Evolutionary conservation across 306 rosid species (phyloP).

Genomic region (Ormosia emarginata): DNA sequence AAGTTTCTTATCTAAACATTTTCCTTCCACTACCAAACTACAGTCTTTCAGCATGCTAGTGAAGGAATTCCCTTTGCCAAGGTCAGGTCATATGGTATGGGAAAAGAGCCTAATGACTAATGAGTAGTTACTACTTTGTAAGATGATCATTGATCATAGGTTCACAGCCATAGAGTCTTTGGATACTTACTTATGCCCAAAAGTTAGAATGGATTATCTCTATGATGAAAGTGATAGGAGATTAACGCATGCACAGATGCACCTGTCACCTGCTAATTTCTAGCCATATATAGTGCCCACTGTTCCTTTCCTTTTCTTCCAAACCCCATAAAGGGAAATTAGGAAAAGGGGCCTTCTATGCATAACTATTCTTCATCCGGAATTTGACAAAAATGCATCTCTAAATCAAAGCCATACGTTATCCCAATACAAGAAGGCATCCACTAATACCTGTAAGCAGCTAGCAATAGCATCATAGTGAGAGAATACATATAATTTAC

Average conservation of each 20-base stretch:
- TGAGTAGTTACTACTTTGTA: neutral
- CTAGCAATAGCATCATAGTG: no score
- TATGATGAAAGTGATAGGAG: conserved; percentile 7
- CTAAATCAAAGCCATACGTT: neutral
- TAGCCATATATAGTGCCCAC: conserved; percentile 38
- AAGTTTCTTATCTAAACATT: no score
- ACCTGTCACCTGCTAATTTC: conserved; percentile 31
- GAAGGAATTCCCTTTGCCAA: no score
- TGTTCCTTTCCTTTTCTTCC: neutral
- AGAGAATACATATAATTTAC: no score
- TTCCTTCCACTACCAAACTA: neutral
- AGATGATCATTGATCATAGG: neutral
- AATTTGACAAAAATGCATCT: neutral
- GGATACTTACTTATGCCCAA: neutral
- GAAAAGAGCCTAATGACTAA: neutral
- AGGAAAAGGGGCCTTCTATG: neutral
- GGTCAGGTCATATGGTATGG: no score
- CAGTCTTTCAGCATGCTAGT: no score
- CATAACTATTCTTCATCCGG: neutral
- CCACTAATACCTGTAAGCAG: neutral
- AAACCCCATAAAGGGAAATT: neutral
- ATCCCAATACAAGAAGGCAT: neutral
- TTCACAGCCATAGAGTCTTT: neutral
- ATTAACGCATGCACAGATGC: neutral
- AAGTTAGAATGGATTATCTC: neutral